Percentiles rank a stretch among this genome's conserved stretches.
Evolutionary conservation across 345 rosid genomes (phyloP).

Genomic region (Bruguiera gymnorhiza): DNA sequence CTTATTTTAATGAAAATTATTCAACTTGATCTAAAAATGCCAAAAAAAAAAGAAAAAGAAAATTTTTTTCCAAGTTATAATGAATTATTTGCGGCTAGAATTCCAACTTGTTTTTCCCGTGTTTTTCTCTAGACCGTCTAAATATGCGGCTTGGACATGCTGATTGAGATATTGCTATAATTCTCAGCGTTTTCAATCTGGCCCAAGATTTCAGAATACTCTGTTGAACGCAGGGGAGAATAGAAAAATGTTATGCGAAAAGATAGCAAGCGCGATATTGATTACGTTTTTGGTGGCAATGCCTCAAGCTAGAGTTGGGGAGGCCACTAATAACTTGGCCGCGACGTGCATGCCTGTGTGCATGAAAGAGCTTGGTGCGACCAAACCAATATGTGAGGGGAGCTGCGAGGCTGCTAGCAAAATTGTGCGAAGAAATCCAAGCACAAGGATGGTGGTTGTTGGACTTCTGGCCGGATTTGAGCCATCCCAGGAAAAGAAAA

Average conservation of each 20-base stretch:
- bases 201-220: background rate
- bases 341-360: constrained; percentile 13
- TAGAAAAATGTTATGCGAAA: background rate
- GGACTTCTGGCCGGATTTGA: background rate
- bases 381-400: background rate
- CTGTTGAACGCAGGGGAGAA: background rate
- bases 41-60: background rate
- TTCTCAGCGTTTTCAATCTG: background rate
- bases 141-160: background rate
- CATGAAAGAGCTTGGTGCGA: constrained; percentile 10
- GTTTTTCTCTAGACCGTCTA: background rate
- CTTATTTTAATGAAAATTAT: background rate
- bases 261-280: background rate
- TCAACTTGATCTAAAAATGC: background rate
- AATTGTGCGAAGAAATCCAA: constrained; percentile 4
- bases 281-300: background rate
- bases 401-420: constrained; percentile 5
- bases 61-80: background rate
- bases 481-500: too few relatives aligned
- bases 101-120: too few relatives aligned
- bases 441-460: background rate
- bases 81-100: too few relatives aligned
- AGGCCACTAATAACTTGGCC: background rate
- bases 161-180: background rate
- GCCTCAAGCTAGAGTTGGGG: background rate